Percentiles rank a stretch among this genome's conserved stretches.
Conservation (phyloP, 257 asterid species). For the Ocimum tenuiflorum region DNA sequence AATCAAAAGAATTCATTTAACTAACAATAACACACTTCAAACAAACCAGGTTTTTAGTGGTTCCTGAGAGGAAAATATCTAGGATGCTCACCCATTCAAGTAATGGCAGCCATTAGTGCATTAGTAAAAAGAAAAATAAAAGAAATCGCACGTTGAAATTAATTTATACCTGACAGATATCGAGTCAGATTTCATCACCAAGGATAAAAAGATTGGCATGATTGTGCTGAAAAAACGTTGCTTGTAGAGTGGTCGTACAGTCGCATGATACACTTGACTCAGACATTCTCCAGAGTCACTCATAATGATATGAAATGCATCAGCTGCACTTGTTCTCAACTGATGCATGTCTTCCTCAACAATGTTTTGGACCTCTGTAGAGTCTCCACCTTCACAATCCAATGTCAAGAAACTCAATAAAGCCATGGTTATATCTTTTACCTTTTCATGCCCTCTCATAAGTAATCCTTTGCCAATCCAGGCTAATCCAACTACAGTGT, state of each 20-base stretch:
- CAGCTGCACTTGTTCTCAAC: slow-evolving; percentile 68
- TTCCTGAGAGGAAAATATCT: not conserved
- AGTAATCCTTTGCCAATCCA: slow-evolving; percentile 96
- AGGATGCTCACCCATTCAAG: not conserved
- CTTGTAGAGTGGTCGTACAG: slow-evolving; percentile 80
- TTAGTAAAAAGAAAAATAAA: not conserved
- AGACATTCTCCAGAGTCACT: slow-evolving; percentile 76
- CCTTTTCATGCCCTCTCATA: slow-evolving; percentile 91
- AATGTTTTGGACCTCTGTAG: slow-evolving; percentile 24
- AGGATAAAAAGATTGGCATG: slow-evolving; percentile 56
- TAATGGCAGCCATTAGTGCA: slow-evolving; percentile 12
- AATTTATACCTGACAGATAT: slow-evolving; percentile 43
- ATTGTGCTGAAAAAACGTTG: slow-evolving; percentile 79
- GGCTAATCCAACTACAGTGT: slow-evolving; percentile 64
- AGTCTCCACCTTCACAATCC: slow-evolving; percentile 30
- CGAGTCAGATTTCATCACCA: slow-evolving; percentile 45
- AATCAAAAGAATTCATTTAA: not conserved
- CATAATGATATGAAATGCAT: slow-evolving; percentile 82
- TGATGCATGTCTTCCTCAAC: slow-evolving; percentile 38
- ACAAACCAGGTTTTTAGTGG: not conserved
- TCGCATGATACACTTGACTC: slow-evolving; percentile 66
- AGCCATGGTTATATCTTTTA: slow-evolving; percentile 59
- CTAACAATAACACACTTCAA: not conserved
- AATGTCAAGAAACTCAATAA: slow-evolving; percentile 49
- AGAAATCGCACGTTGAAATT: not conserved